Base-by-base conservation (phyloP, 2,329 filamentous ascomycete genomes). In the Cyphellophora europaea region DNA sequence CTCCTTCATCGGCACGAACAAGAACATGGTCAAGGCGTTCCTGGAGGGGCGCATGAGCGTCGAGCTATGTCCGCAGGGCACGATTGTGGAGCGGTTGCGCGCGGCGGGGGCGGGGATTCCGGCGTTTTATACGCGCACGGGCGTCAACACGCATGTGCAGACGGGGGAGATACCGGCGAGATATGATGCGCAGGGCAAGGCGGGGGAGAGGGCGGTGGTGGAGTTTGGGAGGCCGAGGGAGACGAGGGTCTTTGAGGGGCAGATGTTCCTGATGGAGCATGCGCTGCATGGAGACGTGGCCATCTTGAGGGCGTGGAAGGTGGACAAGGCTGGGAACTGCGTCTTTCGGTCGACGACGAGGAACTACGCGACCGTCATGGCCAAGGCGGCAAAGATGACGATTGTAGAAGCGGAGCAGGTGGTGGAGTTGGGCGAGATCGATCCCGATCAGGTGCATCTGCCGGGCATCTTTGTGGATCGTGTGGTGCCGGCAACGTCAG, bases 41-140 rank as follows among this genome's bases (percentile, higher is more conserved):
- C 69, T 94, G 35, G 82, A 76, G 2, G 88, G 88, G 38, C 72
- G 93, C 58, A 77, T 94, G 36, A 85, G 93, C 59, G 74, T 95
- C 30, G 88, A 95, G 63, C 75, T 95, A 46, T 93, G 84, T 3
- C 88, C 88, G 0, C 88, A 95, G 60, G 88, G 88, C 40, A 95
- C 88, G 6, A 71, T 95, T 27, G 88, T 87, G 15, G 88, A 95
- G 66, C 76, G 88, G 40, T 88, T 87, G 59, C 76, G 87, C 28
- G 79, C 85, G 13, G 88, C 86, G 40, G 88, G 88, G 45, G 86
- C 84, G 48, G 88, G 88, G 16, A 82, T 95, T 48, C 88, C 88
- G 11, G 88, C 88, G 18, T 95, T 91, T 54, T 91, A 78, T 52
- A 88, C 84, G 0, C 77, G 82, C 0, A 85, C 83, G 1, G 83